A percentile compares a stretch with the other conserved stretches of the same genome.
These are phyloP conservation scores for Clavaria fumosa DNA, from an alignment of 768 basidiomycete genomes.

Conservation along the genomic window DNA sequence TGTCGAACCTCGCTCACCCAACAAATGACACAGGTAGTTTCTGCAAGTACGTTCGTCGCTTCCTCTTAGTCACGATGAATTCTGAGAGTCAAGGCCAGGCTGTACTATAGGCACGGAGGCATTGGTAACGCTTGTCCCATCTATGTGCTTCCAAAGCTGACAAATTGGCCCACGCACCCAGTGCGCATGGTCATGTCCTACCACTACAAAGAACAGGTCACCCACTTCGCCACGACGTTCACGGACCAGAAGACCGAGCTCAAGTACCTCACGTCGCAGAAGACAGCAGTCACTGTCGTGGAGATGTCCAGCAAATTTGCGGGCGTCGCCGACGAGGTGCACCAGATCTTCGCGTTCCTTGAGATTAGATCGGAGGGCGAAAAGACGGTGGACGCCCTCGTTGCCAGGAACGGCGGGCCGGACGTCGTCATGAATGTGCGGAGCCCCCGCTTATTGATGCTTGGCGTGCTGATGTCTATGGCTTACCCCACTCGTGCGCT, in stretches of 20 bases:
- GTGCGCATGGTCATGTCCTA: background rate
- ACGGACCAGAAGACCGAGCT: background rate
- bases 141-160: background rate
- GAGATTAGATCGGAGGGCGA: background rate
- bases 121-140: background rate
- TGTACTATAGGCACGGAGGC: background rate
- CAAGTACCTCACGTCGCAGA: background rate
- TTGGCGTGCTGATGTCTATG: background rate
- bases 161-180: background rate
- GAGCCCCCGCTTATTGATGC: no score
- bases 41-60: background rate
- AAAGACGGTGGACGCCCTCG: background rate
- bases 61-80: background rate
- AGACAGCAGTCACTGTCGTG: background rate
- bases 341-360: background rate
- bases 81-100: background rate
- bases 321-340: background rate
- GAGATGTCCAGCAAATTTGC: background rate
- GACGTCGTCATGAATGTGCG: conserved; percentile 5
- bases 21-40: background rate
- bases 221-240: conserved; percentile 6
- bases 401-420: conserved; percentile 1
- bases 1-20: background rate
- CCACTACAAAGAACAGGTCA: background rate
- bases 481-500: no score